These are phyloP conservation scores for Penicillium expansum DNA, from an alignment of 2,329 filamentous ascomycete species.

Conservation along the genomic window DNA sequence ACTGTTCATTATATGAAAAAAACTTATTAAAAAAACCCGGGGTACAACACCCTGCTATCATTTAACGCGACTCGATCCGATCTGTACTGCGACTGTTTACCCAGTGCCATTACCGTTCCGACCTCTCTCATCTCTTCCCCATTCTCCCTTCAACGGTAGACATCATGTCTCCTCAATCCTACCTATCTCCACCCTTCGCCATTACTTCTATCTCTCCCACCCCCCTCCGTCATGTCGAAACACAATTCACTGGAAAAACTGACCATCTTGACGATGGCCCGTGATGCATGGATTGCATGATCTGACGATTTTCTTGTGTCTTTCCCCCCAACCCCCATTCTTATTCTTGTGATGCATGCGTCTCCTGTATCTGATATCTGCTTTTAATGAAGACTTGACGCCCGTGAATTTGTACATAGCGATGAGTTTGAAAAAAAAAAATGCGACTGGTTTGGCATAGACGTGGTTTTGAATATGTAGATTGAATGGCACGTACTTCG, in stretches of 20 bases:
- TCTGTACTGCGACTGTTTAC: background rate
- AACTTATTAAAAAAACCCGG: background rate
- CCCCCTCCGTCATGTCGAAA: constrained; percentile 16
- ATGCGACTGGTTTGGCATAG: constrained; percentile 20
- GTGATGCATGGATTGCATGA: constrained; percentile 20
- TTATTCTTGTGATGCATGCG: constrained; percentile 21
- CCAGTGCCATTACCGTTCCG: background rate
- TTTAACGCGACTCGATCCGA: background rate
- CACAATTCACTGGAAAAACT: constrained; percentile 3
- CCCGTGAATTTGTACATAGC: constrained; percentile 22
- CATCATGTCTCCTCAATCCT: background rate
- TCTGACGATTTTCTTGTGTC: constrained; percentile 12
- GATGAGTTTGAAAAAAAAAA: constrained; percentile 16
- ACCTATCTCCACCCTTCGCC: background rate
- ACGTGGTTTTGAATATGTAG: background rate
- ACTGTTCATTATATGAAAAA: too few species aligned
- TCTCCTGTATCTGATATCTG: constrained; percentile 24
- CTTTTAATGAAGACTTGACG: constrained; percentile 25
- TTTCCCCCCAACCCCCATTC: background rate
- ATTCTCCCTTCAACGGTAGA: constrained; percentile 1
- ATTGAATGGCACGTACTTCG: background rate
- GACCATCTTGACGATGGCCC: constrained; percentile 24
- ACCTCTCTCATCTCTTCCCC: background rate
- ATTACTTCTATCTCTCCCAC: constrained; percentile 4
- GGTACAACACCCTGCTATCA: background rate